phyloP scores from a whole-genome alignment of 495 filamentous ascomycete species.

The Aspergillus ellipticus region DNA sequence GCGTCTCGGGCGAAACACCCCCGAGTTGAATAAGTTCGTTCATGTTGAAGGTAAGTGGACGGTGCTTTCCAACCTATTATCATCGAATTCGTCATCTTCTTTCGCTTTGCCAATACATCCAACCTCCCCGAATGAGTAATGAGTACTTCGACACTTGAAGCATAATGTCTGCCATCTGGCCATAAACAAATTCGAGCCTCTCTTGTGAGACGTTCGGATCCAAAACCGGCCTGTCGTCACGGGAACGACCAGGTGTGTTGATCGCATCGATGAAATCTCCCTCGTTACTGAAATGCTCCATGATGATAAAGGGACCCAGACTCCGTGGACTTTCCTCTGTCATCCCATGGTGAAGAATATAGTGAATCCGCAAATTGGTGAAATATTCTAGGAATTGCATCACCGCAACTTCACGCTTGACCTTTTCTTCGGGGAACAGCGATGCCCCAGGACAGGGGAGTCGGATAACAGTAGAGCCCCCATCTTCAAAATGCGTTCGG shows the following conservation, averaged over 20 bases:
- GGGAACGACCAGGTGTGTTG: constrained; percentile 14
- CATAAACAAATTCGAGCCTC: constrained; percentile 25
- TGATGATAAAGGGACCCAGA: constrained; percentile 45
- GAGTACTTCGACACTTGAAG: constrained; percentile 28
- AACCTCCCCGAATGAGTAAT: constrained; percentile 30
- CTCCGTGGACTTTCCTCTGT: constrained; percentile 17
- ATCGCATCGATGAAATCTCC: constrained; percentile 28
- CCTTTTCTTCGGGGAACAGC: constrained; percentile 33
- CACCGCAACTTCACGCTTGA: constrained; percentile 33
- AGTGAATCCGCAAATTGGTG: constrained; percentile 39
- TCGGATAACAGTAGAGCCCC: not conserved
- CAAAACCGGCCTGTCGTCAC: constrained; percentile 19
- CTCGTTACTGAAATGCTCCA: constrained; percentile 35
- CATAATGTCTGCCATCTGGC: constrained; percentile 29
- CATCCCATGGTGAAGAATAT: constrained; percentile 27
- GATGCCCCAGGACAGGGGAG: constrained; percentile 1
- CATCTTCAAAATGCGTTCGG: not conserved
- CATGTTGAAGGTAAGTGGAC: constrained; percentile 29
- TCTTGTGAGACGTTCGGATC: constrained; percentile 23
- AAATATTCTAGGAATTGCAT: constrained; percentile 35
- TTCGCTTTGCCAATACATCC: constrained; percentile 23
- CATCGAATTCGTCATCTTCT: constrained; percentile 12
- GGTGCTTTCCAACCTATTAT: constrained; percentile 12
- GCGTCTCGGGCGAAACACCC: not conserved
- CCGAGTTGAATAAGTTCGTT: constrained; percentile 2